Percentiles rank a stretch among this genome's conserved stretches.
These are phyloP conservation scores for Coelastrella sp. DNA, from an alignment of 139 green algal species.

Conservation along the genomic window DNA sequence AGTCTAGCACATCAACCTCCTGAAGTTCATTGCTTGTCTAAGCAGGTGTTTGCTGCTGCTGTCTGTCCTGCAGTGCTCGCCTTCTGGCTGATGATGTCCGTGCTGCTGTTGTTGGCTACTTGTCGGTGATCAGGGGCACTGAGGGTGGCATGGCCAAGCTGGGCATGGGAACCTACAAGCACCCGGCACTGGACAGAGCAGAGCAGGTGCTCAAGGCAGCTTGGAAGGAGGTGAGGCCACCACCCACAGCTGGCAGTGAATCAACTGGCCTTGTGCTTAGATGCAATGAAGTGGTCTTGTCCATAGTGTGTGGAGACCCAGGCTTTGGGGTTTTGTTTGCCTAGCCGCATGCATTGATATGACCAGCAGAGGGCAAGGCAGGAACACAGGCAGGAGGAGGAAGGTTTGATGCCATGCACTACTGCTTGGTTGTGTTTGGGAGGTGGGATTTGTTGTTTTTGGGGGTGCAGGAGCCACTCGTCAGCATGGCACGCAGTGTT, in stretches of 20 bases:
- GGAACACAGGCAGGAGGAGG: no score
- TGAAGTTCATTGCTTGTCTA: no score
- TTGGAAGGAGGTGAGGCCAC: conserved; percentile 65
- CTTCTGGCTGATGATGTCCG: conserved; percentile 91
- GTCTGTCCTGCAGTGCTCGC: conserved; percentile 64
- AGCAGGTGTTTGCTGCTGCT: neutral
- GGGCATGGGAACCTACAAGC: conserved; percentile 46
- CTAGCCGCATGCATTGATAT: neutral
- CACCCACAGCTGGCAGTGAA: neutral
- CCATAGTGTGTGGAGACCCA: no score
- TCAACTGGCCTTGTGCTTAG: neutral
- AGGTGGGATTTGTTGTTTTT: neutral
- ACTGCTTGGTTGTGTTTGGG: neutral
- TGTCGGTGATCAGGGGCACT: conserved; percentile 87
- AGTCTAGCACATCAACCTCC: no score
- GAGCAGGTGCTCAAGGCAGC: conserved; percentile 56
- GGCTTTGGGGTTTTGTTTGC: neutral
- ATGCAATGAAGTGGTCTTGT: neutral
- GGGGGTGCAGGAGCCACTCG: no score
- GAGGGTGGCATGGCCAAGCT: conserved; percentile 71
- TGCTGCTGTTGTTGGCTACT: conserved; percentile 86
- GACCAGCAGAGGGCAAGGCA: no score
- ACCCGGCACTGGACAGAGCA: conserved; percentile 76
- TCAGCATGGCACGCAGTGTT: neutral
- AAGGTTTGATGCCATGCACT: neutral